Percentiles rank a stretch among this genome's conserved stretches.
Conservation (phyloP, 768 basidiomycete species). For the Gloeostereum incarnatum region DNA sequence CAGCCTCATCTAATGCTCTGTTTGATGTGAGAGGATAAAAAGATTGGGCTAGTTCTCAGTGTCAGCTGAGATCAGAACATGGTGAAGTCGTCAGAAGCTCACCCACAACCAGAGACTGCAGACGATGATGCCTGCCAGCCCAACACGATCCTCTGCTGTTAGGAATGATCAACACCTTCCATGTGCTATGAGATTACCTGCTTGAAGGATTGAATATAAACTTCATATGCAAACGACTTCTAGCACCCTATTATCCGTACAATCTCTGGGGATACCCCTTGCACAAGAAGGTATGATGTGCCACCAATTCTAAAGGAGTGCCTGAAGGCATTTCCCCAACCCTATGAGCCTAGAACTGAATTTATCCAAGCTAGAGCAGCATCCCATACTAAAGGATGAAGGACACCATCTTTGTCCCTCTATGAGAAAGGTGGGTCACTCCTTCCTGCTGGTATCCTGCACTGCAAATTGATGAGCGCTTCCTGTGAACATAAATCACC, state of each 20-base stretch:
- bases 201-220: constrained; percentile 16
- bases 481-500: constrained; percentile 17
- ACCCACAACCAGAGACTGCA: no score
- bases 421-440: not conserved
- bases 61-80: no score
- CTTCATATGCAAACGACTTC: constrained; percentile 16
- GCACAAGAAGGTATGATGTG: constrained; percentile 12
- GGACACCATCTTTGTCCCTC: not conserved
- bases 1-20: no score
- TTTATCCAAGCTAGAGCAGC: constrained; percentile 12
- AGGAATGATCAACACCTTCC: not conserved
- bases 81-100: no score
- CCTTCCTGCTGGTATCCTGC: constrained; percentile 5
- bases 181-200: constrained; percentile 12
- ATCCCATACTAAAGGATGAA: constrained; percentile 11
- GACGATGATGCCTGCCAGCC: no score
- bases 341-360: constrained; percentile 5
- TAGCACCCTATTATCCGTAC: constrained; percentile 15
- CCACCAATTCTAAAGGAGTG: constrained; percentile 23
- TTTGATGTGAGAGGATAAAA: no score
- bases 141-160: no score
- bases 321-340: constrained; percentile 14
- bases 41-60: no score
- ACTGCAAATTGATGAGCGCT: constrained; percentile 19
- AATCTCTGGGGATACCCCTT: constrained; percentile 13